Evolutionary conservation across 345 rosid species (phyloP), one percentile per base, ranked within the genome.

Genomic region (Bruguiera gymnorhiza): DNA sequence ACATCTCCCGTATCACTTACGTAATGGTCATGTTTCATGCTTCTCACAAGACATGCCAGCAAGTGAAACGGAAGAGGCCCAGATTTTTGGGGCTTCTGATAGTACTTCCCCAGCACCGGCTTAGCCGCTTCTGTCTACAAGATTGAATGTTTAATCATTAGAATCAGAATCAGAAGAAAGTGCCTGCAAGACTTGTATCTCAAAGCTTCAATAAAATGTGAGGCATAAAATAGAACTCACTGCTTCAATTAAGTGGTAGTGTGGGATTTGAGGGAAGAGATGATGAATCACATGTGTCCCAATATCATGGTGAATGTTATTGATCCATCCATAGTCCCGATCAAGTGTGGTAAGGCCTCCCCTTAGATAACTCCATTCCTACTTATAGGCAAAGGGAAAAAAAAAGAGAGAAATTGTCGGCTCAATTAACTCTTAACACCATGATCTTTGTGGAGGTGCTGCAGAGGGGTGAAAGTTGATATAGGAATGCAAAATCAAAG

Each of bases 261-360:
- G 98, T 31, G 96, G 98, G 79, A 92, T 92, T 75, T 92, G 98
- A 70, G 98, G 98, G 84, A 92, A 92, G 67, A 92, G 91, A 73
- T 92, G 98, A 65, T 92, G 98, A 57, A 92, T 84, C 68, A 92
- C 96, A 70, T 92, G 96, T 50, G 98, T 92, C 78, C 98, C 98
- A 70, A 88, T 89, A 58, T 92, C 95, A 67, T 92, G 98, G 78
- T 92, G 98, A 71, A 92, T 80, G 46, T 82, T 84, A 76, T 92
- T 92, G 66, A 92, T 83, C 78, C 76, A 60, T 51, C 96, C 96
- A 32, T 92, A 92, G 66, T 92, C 98, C 23, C 96, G 82, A 69
- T 92, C 98, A 16, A 92, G 61, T 2, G 98, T 92, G 29, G 96
- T 92, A 20, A 92, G 86, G 73, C 98, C 94, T 84, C 98, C 98